These are phyloP conservation scores for Ogataea pignaliae DNA, from an alignment of 805 yeast genomes.

Conservation along the genomic window DNA sequence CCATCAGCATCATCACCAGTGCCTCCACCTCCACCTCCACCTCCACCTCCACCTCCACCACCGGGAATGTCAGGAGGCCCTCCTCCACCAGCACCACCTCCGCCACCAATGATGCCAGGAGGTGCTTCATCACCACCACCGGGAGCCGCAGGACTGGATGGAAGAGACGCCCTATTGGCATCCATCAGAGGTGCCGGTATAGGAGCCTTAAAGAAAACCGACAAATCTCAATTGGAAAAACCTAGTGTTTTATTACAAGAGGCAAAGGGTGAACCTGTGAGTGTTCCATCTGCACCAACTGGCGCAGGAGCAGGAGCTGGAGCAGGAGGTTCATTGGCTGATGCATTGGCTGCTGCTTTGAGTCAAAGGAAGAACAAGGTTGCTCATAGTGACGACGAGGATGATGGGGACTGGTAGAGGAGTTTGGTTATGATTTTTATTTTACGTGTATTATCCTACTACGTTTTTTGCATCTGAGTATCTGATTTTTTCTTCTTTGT, in stretches of 20 bases:
- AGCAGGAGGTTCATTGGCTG: conserved; percentile 42
- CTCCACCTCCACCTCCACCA: conserved; percentile 20
- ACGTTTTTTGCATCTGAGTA: too few species aligned
- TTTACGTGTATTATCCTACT: too few species aligned
- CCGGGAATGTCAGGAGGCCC: conserved; percentile 29
- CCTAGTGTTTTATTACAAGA: conserved; percentile 73
- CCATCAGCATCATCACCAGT: conserved; percentile 25
- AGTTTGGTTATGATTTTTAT: too few species aligned
- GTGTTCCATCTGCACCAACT: conserved; percentile 27
- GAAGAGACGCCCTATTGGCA: conserved; percentile 78
- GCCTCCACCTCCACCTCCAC: conserved; percentile 16
- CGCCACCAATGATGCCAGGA: conserved; percentile 25
- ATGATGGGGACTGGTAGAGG: conserved; percentile 72
- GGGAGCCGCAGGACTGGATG: conserved; percentile 40
- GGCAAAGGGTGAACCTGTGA: conserved; percentile 56
- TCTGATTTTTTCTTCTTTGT: too few species aligned
- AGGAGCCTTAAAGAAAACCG: conserved; percentile 66
- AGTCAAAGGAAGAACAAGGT: conserved; percentile 80
- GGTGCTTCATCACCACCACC: conserved; percentile 36
- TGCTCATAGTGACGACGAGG: conserved; percentile 76
- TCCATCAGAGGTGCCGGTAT: conserved; percentile 82
- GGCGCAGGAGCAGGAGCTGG: conserved; percentile 36
- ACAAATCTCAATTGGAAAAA: conserved; percentile 75
- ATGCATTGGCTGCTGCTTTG: conserved; percentile 74
- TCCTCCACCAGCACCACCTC: conserved; percentile 30